Evolutionary conservation across 2,329 filamentous ascomycete species (phyloP).

Genomic region (Sordariomycetes sp.): DNA sequence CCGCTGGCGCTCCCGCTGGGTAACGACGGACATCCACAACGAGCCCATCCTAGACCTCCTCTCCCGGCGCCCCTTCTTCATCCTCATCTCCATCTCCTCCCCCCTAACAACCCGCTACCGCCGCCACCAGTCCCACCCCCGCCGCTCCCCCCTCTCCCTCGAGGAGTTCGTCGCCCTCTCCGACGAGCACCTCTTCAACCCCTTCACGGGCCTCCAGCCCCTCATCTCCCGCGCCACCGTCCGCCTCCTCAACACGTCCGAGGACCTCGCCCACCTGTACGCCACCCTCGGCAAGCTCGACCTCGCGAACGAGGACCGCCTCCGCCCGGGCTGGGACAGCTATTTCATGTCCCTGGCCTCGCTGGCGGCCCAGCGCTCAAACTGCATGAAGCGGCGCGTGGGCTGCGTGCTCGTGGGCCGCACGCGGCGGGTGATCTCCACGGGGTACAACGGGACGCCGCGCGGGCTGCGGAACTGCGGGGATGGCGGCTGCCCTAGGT

Average conservation of each 20-base stretch:
- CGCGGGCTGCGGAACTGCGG: conserved; percentile 80
- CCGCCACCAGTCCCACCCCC: conserved; percentile 48
- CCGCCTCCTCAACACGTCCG: conserved; percentile 74
- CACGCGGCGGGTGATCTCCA: conserved; percentile 78
- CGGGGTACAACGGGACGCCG: conserved; percentile 97
- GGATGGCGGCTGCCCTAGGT: conserved; percentile 79
- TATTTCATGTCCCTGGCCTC: conserved; percentile 98
- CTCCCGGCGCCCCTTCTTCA: conserved; percentile 74
- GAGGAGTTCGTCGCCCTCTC: conserved; percentile 43
- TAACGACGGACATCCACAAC: conserved; percentile 71
- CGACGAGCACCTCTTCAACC: conserved; percentile 66
- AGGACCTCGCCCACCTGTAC: conserved; percentile 58
- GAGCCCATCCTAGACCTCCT: conserved; percentile 63
- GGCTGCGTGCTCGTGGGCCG: conserved; percentile 80
- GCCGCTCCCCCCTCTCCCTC: conserved; percentile 17
- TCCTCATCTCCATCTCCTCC: conserved; percentile 83
- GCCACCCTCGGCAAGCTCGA: conserved; percentile 60
- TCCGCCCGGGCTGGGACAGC: conserved; percentile 86
- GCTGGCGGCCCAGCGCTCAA: conserved; percentile 77
- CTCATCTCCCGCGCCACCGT: conserved; percentile 73
- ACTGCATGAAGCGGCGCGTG: conserved; percentile 97
- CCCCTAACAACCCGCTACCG: conserved; percentile 75
- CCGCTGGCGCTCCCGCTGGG: conserved; percentile 72
- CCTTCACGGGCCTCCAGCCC: conserved; percentile 51
- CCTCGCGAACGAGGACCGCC: conserved; percentile 62